These are phyloP conservation scores for Sarocladiaceae sp. DNA, from an alignment of 2,329 filamentous ascomycete genomes.

Conservation along the genomic window DNA sequence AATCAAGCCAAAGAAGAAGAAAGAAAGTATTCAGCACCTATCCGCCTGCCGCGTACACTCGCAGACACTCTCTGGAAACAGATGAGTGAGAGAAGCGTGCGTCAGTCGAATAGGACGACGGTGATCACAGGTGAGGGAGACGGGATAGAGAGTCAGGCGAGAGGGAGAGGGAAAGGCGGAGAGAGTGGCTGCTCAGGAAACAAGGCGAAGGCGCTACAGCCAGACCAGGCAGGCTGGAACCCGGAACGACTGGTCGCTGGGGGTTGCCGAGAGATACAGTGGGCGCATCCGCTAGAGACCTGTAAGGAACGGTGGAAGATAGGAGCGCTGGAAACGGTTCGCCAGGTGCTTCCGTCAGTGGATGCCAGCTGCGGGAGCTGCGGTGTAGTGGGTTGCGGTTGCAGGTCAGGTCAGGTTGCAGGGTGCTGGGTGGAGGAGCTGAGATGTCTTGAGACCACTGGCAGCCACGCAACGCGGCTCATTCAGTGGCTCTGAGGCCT, in stretches of 20 bases:
- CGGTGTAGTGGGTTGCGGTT: neutral
- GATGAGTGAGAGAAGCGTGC: constrained; percentile 8
- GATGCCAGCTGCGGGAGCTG: neutral
- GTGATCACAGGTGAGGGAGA: constrained; percentile 1
- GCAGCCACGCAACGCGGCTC: neutral
- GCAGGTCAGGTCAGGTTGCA: no score
- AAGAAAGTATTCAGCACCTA: neutral
- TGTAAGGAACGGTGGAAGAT: no score
- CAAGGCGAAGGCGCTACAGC: neutral
- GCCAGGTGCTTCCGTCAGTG: neutral
- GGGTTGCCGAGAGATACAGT: constrained; percentile 4
- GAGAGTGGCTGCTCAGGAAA: constrained; percentile 1
- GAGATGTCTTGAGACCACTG: no score
- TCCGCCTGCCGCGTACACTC: constrained; percentile 1
- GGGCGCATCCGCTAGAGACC: no score
- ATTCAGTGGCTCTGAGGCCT: neutral
- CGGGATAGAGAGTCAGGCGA: neutral
- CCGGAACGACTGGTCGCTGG: neutral
- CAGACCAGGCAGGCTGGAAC: constrained; percentile 1
- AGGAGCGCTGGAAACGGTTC: neutral
- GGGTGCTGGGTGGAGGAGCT: neutral
- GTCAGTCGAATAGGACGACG: neutral
- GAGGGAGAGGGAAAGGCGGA: constrained; percentile 9
- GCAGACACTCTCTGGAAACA: constrained; percentile 5
- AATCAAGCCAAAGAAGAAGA: constrained; percentile 1